Percentiles rank a stretch among this genome's conserved stretches.
phyloP scores from a whole-genome alignment of 306 rosid species.

The Cucurbita ficifolia region DNA sequence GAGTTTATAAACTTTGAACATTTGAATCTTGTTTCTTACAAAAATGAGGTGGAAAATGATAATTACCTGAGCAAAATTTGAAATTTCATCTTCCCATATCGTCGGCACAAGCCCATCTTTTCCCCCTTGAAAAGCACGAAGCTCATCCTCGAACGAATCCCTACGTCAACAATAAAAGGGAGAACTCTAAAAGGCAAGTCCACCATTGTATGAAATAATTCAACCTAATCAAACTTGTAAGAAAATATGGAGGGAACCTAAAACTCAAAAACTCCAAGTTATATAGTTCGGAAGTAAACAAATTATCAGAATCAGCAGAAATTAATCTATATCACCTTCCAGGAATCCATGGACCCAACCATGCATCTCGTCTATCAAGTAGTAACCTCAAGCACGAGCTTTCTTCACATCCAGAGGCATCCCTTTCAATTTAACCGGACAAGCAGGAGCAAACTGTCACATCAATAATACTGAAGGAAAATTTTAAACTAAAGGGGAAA shows the following conservation, averaged over 20 bases:
- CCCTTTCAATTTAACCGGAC: conserved; percentile 27
- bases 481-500: conserved; percentile 7
- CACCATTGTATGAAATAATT: neutral
- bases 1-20: too few relatives aligned
- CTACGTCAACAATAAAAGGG: conserved; percentile 24
- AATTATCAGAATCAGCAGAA: neutral
- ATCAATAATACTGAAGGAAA: conserved; percentile 14
- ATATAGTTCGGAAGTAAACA: neutral
- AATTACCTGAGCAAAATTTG: conserved; percentile 83
- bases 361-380: conserved; percentile 91
- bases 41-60: too few relatives aligned
- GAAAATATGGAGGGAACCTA: neutral
- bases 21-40: too few relatives aligned
- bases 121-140: conserved; percentile 95
- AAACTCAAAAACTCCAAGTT: neutral
- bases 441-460: conserved; percentile 17
- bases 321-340: conserved; percentile 49
- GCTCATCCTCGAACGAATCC: conserved; percentile 98
- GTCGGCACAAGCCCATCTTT: conserved; percentile 81
- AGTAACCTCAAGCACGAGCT: conserved; percentile 91
- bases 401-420: conserved; percentile 76
- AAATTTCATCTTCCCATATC: conserved; percentile 78
- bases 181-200: neutral
- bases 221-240: neutral
- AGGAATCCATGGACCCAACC: conserved; percentile 99